These are phyloP conservation scores for Solanum appendiculatum DNA, from an alignment of 257 asterid species.

Conservation along the genomic window DNA sequence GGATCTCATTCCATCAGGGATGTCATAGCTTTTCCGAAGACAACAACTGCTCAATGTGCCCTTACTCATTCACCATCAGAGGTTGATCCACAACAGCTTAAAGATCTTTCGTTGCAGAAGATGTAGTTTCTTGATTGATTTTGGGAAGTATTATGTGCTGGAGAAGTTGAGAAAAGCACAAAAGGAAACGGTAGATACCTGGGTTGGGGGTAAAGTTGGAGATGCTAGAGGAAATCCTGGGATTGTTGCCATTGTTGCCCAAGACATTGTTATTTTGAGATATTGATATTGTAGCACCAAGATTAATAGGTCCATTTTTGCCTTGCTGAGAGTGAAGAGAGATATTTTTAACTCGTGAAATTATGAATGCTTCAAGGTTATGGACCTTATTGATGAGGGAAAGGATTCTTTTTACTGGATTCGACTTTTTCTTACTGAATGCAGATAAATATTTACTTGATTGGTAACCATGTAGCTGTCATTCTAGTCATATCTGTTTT, in stretches of 20 bases:
- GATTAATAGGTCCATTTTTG: neutral
- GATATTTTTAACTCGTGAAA: neutral
- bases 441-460: neutral
- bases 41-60: slow-evolving; percentile 90
- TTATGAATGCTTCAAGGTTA: neutral
- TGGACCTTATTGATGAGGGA: neutral
- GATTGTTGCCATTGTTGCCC: neutral
- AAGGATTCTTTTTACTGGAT: neutral
- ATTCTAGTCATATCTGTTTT: too few species aligned
- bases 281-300: neutral
- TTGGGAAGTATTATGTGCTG: neutral
- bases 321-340: neutral
- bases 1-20: slow-evolving; percentile 79
- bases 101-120: slow-evolving; percentile 48
- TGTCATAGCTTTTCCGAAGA: slow-evolving; percentile 94
- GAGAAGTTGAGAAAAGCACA: neutral
- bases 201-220: neutral
- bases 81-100: slow-evolving; percentile 78
- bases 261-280: neutral
- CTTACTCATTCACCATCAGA: slow-evolving; percentile 77
- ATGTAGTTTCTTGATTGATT: slow-evolving; percentile 1
- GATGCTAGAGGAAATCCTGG: neutral
- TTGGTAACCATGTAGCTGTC: neutral
- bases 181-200: neutral
- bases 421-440: neutral